These are phyloP conservation scores for Nitzschia palea DNA, from an alignment of 108 stramenopile species.

Conservation along the genomic window DNA sequence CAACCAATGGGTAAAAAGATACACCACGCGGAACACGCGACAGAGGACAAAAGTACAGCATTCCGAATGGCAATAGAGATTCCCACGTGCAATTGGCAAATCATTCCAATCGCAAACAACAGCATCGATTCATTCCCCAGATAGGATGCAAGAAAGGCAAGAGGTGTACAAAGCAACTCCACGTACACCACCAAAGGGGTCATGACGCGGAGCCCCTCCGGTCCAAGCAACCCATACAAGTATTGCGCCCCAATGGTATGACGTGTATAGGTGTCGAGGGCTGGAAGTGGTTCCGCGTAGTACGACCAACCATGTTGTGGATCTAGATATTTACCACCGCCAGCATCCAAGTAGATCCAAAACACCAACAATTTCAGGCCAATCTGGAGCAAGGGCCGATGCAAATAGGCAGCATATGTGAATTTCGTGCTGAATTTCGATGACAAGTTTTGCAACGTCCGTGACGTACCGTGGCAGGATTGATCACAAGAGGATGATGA, in stretches of 20 bases:
- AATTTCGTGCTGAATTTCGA: neutral
- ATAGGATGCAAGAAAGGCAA: conserved; percentile 55
- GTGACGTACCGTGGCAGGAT: conserved; percentile 31
- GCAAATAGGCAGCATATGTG: neutral
- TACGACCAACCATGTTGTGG: conserved; percentile 73
- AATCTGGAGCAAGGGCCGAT: neutral
- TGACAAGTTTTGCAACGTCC: neutral
- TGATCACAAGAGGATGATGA: conserved; percentile 8
- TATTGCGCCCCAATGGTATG: conserved; percentile 73
- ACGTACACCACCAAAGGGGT: conserved; percentile 81
- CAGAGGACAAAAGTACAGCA: conserved; percentile 70
- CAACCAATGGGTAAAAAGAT: conserved; percentile 60
- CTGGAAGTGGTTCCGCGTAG: conserved; percentile 68
- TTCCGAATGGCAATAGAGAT: conserved; percentile 78
- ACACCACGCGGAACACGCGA: conserved; percentile 74
- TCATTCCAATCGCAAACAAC: conserved; percentile 37
- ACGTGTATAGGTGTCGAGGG: conserved; percentile 82
- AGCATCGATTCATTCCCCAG: conserved; percentile 48
- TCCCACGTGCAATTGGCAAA: conserved; percentile 75
- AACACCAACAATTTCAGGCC: conserved; percentile 62
- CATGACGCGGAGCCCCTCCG: conserved; percentile 66
- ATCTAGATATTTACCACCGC: conserved; percentile 79
- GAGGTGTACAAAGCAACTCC: conserved; percentile 64
- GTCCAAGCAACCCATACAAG: conserved; percentile 75
- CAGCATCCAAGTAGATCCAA: conserved; percentile 88